Percentiles rank a stretch among this genome's conserved stretches.
These are phyloP conservation scores for Saccharum hybrid DNA, from an alignment of 202 grass and related monocot genomes.

Conservation along the genomic window DNA sequence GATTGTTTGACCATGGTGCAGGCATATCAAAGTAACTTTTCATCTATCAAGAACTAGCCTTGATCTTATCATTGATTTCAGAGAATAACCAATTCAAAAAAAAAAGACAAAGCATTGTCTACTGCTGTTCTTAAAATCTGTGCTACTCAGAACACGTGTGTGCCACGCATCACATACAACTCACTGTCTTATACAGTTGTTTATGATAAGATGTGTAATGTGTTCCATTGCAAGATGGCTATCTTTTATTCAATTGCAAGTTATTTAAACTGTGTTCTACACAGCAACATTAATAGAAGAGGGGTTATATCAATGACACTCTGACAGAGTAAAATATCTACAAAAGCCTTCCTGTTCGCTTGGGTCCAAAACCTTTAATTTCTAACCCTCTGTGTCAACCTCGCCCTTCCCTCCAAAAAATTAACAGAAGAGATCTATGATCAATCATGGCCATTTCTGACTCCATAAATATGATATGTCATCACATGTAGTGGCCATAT, in stretches of 20 bases:
- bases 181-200: background rate
- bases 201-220: background rate
- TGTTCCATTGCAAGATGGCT: background rate
- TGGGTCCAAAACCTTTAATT: background rate
- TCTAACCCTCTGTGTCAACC: background rate
- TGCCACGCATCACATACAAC: background rate
- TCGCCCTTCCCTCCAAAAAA: background rate
- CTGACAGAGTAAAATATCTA: background rate
- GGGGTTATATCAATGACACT: background rate
- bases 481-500: background rate
- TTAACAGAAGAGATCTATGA: background rate
- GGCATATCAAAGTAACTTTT: background rate
- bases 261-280: background rate
- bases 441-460: conserved; percentile 1
- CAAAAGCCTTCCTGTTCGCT: background rate
- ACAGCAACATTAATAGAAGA: conserved; percentile 1
- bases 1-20: background rate
- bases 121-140: background rate
- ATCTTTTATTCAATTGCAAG: background rate
- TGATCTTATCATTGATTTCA: background rate
- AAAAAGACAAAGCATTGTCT: background rate
- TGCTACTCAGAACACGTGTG: background rate
- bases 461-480: background rate
- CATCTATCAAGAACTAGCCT: background rate
- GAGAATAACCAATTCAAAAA: background rate